These are phyloP conservation scores for Didymella exigua DNA, from an alignment of 2,329 filamentous ascomycete species.

Conservation along the genomic window DNA sequence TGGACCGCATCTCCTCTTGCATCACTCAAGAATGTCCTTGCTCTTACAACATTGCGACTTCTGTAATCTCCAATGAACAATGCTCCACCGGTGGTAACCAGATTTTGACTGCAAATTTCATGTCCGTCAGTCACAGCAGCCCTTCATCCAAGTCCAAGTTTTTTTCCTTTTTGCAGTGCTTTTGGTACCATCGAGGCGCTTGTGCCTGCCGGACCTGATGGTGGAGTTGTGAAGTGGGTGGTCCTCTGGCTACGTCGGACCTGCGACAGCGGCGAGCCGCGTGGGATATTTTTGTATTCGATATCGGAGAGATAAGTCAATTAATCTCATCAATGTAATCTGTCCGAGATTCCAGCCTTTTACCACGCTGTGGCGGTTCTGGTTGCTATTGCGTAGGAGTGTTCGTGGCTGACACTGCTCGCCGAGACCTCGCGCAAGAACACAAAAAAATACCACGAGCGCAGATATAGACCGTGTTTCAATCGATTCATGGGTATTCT, in stretches of 20 bases:
- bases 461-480: too few relatives aligned
- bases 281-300: neutral
- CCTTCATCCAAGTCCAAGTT: neutral
- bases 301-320: neutral
- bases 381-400: neutral
- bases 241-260: neutral
- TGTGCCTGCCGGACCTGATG: too few relatives aligned
- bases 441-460: too few relatives aligned
- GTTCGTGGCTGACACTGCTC: neutral
- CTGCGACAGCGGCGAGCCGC: neutral
- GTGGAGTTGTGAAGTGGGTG: neutral
- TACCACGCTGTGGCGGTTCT: neutral
- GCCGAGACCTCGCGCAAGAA: neutral
- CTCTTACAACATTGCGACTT: too few relatives aligned
- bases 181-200: too few relatives aligned
- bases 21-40: too few relatives aligned
- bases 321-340: neutral
- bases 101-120: too few relatives aligned
- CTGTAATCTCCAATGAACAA: too few relatives aligned
- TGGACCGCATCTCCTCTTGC: too few relatives aligned
- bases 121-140: too few relatives aligned
- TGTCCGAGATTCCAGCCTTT: neutral
- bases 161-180: neutral
- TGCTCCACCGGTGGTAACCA: too few relatives aligned
- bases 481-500: too few relatives aligned